These are phyloP conservation scores for Rhinocladiella similis DNA, from an alignment of 2,329 filamentous ascomycete genomes.

Conservation along the genomic window DNA sequence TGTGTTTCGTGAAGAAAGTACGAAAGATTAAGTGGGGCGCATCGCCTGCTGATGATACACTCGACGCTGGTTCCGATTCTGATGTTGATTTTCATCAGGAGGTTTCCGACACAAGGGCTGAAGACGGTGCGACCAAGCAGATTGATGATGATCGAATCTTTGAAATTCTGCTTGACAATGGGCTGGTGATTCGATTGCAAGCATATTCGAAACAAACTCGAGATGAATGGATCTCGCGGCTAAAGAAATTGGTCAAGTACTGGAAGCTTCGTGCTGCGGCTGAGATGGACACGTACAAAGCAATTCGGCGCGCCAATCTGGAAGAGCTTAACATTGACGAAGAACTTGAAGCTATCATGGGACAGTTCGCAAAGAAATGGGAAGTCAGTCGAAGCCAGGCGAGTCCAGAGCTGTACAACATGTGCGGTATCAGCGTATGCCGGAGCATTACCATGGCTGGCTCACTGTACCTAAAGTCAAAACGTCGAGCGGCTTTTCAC, in stretches of 20 bases:
- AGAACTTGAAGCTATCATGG: slow-evolving; percentile 63
- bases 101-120: slow-evolving; percentile 44
- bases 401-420: slow-evolving; percentile 65
- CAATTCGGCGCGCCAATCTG: slow-evolving; percentile 59
- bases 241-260: slow-evolving; percentile 59
- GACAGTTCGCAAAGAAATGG: slow-evolving; percentile 68
- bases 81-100: slow-evolving; percentile 58
- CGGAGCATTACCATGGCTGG: slow-evolving; percentile 64
- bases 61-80: slow-evolving; percentile 54
- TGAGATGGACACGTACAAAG: slow-evolving; percentile 60
- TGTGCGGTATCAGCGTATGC: slow-evolving; percentile 65
- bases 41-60: slow-evolving; percentile 52
- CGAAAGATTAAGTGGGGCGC: slow-evolving; percentile 56
- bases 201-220: slow-evolving; percentile 58
- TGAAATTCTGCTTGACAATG: slow-evolving; percentile 63
- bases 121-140: slow-evolving; percentile 55
- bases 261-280: slow-evolving; percentile 59
- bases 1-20: slow-evolving; percentile 58
- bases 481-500: slow-evolving; percentile 62
- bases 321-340: slow-evolving; percentile 64
- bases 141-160: slow-evolving; percentile 60
- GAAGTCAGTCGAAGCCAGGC: slow-evolving; percentile 64
- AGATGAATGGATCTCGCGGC: slow-evolving; percentile 62
- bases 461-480: slow-evolving; percentile 63
- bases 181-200: slow-evolving; percentile 61